Evolutionary conservation across 306 rosid genomes (phyloP).

Genomic region (Oemleria cerasiformis): DNA sequence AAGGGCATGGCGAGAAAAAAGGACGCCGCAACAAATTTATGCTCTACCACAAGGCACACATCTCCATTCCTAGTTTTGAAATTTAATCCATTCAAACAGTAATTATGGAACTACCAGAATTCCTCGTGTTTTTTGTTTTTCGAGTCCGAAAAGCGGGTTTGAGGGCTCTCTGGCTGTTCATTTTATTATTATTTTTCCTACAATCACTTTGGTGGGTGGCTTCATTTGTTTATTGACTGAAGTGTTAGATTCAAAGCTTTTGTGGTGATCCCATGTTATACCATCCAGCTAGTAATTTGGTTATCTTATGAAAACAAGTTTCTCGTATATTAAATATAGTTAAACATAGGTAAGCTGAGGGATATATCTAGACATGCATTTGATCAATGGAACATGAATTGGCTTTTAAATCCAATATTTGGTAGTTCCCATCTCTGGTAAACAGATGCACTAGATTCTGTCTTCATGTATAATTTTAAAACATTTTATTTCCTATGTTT

Average conservation of each 20-base stretch:
- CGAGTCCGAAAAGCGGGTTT: background rate
- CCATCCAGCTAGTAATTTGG: background rate
- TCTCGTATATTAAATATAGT: background rate
- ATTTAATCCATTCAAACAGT: slow-evolving; percentile 4
- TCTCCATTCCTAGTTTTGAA: slow-evolving; percentile 12
- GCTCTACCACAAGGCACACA: slow-evolving; percentile 56
- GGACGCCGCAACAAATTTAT: slow-evolving; percentile 54
- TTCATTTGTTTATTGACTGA: background rate
- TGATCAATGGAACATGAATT: background rate
- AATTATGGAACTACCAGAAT: background rate
- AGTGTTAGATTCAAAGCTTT: background rate
- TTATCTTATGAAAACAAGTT: background rate
- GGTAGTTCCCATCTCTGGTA: background rate
- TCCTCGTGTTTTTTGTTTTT: background rate
- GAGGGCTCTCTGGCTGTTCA: background rate
- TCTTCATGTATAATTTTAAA: background rate
- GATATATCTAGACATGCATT: background rate
- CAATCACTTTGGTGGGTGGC: background rate
- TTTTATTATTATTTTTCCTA: background rate
- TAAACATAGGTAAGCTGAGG: background rate
- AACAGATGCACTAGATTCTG: background rate
- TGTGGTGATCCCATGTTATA: background rate
- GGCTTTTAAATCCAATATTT: background rate
- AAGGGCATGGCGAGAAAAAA: slow-evolving; percentile 72
- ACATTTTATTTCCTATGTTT: background rate